A percentile compares a stretch with the other conserved stretches of the same genome.
These are phyloP conservation scores for Tolypocladium inflatum DNA, from an alignment of 2,329 filamentous ascomycete genomes.

Conservation along the genomic window DNA sequence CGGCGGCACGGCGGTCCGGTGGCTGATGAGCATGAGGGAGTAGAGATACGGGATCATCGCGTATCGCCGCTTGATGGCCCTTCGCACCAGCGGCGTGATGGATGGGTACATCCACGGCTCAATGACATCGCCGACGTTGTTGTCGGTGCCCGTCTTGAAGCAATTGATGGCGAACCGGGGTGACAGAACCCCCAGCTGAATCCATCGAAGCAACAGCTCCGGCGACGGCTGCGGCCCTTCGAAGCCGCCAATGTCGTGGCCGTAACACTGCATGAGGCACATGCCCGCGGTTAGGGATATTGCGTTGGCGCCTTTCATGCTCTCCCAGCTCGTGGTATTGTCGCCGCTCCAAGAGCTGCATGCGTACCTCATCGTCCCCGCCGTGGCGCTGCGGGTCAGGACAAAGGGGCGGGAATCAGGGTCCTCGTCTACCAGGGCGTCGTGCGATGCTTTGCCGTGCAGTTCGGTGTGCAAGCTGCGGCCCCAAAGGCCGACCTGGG, in stretches of 20 bases:
- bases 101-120: slow-evolving; percentile 72
- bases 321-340: slow-evolving; percentile 64
- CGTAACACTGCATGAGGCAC: slow-evolving; percentile 56
- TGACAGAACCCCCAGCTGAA: slow-evolving; percentile 61
- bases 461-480: slow-evolving; percentile 61
- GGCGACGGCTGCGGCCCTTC: slow-evolving; percentile 64
- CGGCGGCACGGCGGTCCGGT: slow-evolving; percentile 50
- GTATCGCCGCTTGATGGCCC: slow-evolving; percentile 60
- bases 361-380: slow-evolving; percentile 60
- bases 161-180: slow-evolving; percentile 69
- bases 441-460: slow-evolving; percentile 61
- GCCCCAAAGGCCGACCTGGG: slow-evolving; percentile 58
- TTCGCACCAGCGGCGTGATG: slow-evolving; percentile 51
- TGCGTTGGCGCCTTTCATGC: slow-evolving; percentile 63
- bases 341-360: slow-evolving; percentile 68
- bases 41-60: slow-evolving; percentile 66
- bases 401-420: slow-evolving; percentile 57
- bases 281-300: slow-evolving; percentile 59
- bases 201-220: slow-evolving; percentile 63
- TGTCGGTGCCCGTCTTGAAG: slow-evolving; percentile 54
- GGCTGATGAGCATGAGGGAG: slow-evolving; percentile 52
- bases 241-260: slow-evolving; percentile 68
- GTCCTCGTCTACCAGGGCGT: slow-evolving; percentile 49
- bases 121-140: slow-evolving; percentile 62
- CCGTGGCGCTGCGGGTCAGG: slow-evolving; percentile 59